phyloP scores from a whole-genome alignment of 768 basidiomycete genomes.

The Boletus fagicola region DNA sequence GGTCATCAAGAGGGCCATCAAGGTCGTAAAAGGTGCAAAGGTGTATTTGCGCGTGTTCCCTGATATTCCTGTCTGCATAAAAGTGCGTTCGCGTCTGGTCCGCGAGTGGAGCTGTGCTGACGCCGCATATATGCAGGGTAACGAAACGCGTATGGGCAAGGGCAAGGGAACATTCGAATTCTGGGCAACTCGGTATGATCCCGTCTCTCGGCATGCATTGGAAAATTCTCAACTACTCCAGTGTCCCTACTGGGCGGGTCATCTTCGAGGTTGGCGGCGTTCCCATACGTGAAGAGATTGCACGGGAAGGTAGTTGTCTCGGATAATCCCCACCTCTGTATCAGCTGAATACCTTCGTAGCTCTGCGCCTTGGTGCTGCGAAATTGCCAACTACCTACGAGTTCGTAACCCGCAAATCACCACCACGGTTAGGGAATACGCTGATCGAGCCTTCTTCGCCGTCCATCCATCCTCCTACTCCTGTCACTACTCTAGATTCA shows the following conservation, averaged over 20 bases:
- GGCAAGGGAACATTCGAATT: slow-evolving; percentile 97
- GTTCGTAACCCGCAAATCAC: slow-evolving; percentile 68
- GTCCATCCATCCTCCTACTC: slow-evolving; percentile 7
- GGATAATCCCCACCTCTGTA: background rate
- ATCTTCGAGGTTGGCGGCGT: slow-evolving; percentile 92
- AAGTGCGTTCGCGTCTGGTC: slow-evolving; percentile 48
- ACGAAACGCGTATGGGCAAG: slow-evolving; percentile 99
- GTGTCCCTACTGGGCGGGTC: slow-evolving; percentile 85
- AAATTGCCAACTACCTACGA: slow-evolving; percentile 89
- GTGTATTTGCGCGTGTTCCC: slow-evolving; percentile 91
- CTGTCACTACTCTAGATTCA: slow-evolving; percentile 14
- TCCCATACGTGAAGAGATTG: slow-evolving; percentile 88
- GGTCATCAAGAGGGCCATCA: slow-evolving; percentile 86
- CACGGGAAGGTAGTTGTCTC: slow-evolving; percentile 70
- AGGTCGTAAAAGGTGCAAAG: slow-evolving; percentile 84
- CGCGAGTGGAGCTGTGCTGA: background rate
- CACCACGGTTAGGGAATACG: slow-evolving; percentile 72
- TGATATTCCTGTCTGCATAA: slow-evolving; percentile 95
- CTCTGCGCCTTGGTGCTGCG: slow-evolving; percentile 80
- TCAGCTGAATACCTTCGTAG: slow-evolving; percentile 39
- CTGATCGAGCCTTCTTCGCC: slow-evolving; percentile 43
- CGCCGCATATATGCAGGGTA: slow-evolving; percentile 55
- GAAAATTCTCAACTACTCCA: slow-evolving; percentile 29
- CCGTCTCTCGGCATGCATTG: background rate
- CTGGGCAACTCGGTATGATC: slow-evolving; percentile 85